Percentiles rank a stretch among this genome's conserved stretches.
Conservation (phyloP, 257 asterid genomes). For the Linderniella brevidens region DNA sequence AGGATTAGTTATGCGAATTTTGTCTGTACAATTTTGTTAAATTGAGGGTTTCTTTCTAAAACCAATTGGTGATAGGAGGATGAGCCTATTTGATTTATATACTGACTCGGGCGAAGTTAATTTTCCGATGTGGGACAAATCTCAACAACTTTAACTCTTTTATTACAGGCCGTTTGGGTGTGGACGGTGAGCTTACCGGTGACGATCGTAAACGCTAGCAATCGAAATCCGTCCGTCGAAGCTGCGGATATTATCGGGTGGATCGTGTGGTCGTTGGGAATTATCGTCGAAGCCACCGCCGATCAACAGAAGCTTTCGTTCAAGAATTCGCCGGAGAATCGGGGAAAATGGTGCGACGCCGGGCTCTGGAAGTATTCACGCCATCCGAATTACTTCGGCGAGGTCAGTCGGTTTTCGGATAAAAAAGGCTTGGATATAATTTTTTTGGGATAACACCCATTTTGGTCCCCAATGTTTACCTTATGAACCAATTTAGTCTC, state of each 20-base stretch:
- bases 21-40: neutral
- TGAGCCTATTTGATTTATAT: too few species aligned
- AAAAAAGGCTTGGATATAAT: too few species aligned
- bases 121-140: too few species aligned
- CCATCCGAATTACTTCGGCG: conserved; percentile 96
- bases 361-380: conserved; percentile 95
- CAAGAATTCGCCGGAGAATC: conserved; percentile 51
- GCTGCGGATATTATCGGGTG: conserved; percentile 69
- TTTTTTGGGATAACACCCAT: too few species aligned
- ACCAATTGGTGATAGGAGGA: too few species aligned
- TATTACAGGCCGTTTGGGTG: conserved; percentile 94
- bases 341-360: conserved; percentile 74
- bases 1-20: neutral
- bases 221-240: conserved; percentile 41
- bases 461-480: too few species aligned
- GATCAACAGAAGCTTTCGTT: conserved; percentile 78
- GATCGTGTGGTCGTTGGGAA: conserved; percentile 65
- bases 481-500: too few species aligned
- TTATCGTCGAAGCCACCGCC: conserved; percentile 57
- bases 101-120: too few species aligned
- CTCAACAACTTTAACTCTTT: neutral
- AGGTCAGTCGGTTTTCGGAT: conserved; percentile 22
- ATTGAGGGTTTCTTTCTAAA: too few species aligned
- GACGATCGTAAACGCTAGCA: conserved; percentile 75
- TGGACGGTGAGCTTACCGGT: conserved; percentile 97